phyloP scores from a whole-genome alignment of 768 basidiomycete genomes.

The Pleurotus platypus region DNA sequence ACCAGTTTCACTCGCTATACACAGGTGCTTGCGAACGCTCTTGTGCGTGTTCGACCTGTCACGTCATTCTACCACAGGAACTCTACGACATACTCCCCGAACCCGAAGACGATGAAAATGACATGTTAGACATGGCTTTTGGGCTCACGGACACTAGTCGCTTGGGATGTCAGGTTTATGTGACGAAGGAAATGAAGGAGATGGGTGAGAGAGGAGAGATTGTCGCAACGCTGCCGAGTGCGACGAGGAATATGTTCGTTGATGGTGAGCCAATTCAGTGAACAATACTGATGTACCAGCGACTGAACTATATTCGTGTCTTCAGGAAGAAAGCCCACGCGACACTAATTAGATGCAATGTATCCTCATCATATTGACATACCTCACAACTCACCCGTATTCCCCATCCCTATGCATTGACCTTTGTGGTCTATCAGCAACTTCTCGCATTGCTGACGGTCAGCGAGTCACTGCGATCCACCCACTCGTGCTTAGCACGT shows the following conservation, averaged over 20 bases:
- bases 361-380: background rate
- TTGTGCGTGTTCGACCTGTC: slow-evolving; percentile 96
- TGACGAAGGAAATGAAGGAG: slow-evolving; percentile 82
- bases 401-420: background rate
- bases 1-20: background rate
- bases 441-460: background rate
- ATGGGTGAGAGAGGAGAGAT: slow-evolving; percentile 84
- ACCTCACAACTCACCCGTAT: background rate
- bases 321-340: background rate
- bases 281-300: background rate
- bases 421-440: background rate
- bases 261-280: slow-evolving; percentile 57
- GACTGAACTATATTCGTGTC: background rate
- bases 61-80: slow-evolving; percentile 81
- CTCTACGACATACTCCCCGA: slow-evolving; percentile 86
- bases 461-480: background rate
- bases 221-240: slow-evolving; percentile 79
- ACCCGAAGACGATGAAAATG: slow-evolving; percentile 97
- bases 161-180: slow-evolving; percentile 71
- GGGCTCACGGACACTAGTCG: slow-evolving; percentile 92
- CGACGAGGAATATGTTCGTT: slow-evolving; percentile 97
- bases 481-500: background rate
- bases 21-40: slow-evolving; percentile 96
- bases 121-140: slow-evolving; percentile 98
- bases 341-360: background rate